Base-by-base conservation (phyloP, 495 filamentous ascomycete species). In the Staphylotrichum tortipilum region DNA sequence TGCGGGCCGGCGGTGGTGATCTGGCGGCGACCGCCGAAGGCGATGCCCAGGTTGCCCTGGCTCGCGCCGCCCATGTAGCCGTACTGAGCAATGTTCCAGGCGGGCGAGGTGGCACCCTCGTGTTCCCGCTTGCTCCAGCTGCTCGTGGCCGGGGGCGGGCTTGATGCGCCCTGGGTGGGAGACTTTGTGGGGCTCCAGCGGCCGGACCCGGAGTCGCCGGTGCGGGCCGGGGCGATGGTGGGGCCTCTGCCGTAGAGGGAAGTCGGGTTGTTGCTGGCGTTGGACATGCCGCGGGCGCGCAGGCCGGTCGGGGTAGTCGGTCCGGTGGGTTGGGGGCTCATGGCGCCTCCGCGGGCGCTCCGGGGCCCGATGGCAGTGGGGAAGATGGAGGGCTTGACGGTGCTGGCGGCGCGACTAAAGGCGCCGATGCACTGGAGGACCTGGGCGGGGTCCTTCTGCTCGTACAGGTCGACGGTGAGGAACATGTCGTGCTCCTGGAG, bases 31-130 rank as follows among this genome's bases (percentile, higher is more conserved):
- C 81, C 86, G 44, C 94, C 94, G 63, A 96, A 99, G 6, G 85
- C 78, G 53, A 99, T 83, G 17, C 94, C 94, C 52, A 95, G 80
- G 60, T 94, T 97, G 6, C 86, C 91, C 66, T 99, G 94, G 57
- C 86, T 95, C 7, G 94, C 94, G 24, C 94, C 94, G 42, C 94
- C 94, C 87, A 97, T 92, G 66, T 96, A 97, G 9, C 92, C 91
- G 56, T 97, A 99, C 59, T 99, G 94, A 34, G 91, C 87, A 50
- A 97, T 96, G 60, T 99, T 97, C 94, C 94, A 99, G 22, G 94
- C 94, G 2, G 94, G 94, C 4, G 81, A 69, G 11, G 91, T 95
- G 24, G 73, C 74, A 17, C 78, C 78, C 64, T 95, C 84, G 55
- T 97, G 88, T 15, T 76, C 77, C 58, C 74, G 86, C 61, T 81